Conservation (phyloP, 1,284 basidiomycete genomes). For the Vanrija sp. region DNA sequence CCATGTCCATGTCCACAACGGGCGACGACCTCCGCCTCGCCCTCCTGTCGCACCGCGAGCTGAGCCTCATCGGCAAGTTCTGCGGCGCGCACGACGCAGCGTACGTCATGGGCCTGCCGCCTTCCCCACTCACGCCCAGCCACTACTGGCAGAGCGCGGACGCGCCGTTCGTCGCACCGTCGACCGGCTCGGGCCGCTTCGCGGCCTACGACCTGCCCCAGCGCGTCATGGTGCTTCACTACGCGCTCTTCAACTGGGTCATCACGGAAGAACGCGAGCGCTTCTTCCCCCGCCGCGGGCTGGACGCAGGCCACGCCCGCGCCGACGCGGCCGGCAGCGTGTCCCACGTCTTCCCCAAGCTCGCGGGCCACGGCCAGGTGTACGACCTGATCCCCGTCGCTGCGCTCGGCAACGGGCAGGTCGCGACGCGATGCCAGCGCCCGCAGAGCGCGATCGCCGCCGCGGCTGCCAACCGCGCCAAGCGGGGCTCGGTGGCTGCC, state of each 20-base stretch:
- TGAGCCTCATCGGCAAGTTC: too few species aligned
- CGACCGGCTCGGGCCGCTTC: neutral
- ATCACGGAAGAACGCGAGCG: neutral
- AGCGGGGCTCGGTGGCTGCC: too few species aligned
- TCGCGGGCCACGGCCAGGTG: constrained; percentile 1
- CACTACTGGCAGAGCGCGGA: constrained; percentile 1
- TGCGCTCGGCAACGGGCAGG: constrained; percentile 1
- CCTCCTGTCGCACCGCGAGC: too few species aligned
- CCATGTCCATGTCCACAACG: too few species aligned
- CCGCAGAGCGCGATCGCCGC: constrained; percentile 6
- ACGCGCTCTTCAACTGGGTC: constrained; percentile 8
- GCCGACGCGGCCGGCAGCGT: too few species aligned
- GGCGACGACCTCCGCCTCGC: too few species aligned
- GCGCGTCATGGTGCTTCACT: constrained; percentile 5
- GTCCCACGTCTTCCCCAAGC: neutral
- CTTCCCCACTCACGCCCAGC: neutral
- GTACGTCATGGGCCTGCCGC: too few species aligned
- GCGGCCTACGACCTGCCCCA: neutral
- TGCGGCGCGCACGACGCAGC: too few species aligned
- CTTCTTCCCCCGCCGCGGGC: constrained; percentile 3
- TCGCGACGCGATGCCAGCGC: constrained; percentile 5
- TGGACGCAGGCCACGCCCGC: neutral
- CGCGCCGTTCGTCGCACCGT: neutral
- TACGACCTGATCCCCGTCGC: constrained; percentile 8
- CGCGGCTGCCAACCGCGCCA: neutral